Evolutionary conservation across 345 rosid species (phyloP), one percentile per base, ranked within the genome.

Genomic region (Pugionium cornutum): DNA sequence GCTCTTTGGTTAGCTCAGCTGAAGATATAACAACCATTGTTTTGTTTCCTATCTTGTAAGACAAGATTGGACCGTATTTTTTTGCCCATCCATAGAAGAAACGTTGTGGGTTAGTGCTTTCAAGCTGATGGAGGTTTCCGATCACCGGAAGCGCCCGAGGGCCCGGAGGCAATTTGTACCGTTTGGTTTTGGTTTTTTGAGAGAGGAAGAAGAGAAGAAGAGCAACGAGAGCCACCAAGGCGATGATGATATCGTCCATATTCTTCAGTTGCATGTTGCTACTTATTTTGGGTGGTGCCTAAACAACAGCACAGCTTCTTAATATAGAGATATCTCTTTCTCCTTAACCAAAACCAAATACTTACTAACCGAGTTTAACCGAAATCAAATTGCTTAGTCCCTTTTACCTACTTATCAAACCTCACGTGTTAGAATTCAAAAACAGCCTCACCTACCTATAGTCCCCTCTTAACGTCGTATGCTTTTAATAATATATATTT

Each of bases 51-150:
- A 86, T 63, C 35, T 64, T 68, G 9, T 83, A 43, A 5, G 76
- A 80, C 37, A 83, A 58, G 26, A 86, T 48, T 9, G 88, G 81
- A 1, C 84, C 87, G 29, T 75, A 79, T 4, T 47, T 68, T 58
- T 76, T 69, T 4, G 86, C 79, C 53, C 85, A 85, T 9, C 68
- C 41, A 71, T 70, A 33, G 31, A 84, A 53, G 34, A 65, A 60
- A 1, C 27, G 58, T 53, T 76, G 85, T 40, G 74, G 71, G 72
- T 49, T 50, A 6, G 67, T 47, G 25, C 1, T 51, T 37, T 57
- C 41, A 47, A 86, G 64, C 40, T 78, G 85, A 60, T 68, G 80
- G 33, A 86, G 18, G 18, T 18, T 18, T 18, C 18, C 18, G 18
- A 18, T 18, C 18, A 18, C 18, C 18, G 18, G 18, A 68, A 84